Conservation (phyloP, 306 rosid genomes). For the Sechiopsis laciniata region DNA sequence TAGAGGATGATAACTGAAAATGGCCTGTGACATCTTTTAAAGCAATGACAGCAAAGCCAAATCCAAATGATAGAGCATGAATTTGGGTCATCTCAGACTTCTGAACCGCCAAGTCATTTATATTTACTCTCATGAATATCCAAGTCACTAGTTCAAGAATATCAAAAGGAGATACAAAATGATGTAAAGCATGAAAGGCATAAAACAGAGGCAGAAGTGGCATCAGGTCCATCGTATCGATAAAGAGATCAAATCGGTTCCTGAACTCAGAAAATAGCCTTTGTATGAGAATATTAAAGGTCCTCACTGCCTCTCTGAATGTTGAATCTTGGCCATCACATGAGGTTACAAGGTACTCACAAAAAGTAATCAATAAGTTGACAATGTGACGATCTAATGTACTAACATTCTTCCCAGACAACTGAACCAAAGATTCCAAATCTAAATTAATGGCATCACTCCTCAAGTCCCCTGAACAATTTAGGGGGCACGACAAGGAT, state of each 20-base stretch:
- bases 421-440: conserved; percentile 33
- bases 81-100: conserved; percentile 26
- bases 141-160: conserved; percentile 74
- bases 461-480: conserved; percentile 30
- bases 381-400: conserved; percentile 42
- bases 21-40: conserved; percentile 49
- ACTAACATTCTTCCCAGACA: conserved; percentile 41
- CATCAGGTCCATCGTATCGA: conserved; percentile 33
- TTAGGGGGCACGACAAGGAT: conserved; percentile 51
- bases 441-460: conserved; percentile 26
- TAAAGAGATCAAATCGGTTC: conserved; percentile 39
- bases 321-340: conserved; percentile 31
- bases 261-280: conserved; percentile 46
- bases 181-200: conserved; percentile 46
- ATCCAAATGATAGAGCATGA: conserved; percentile 49
- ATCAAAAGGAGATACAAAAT: conserved; percentile 61
- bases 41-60: conserved; percentile 66
- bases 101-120: conserved; percentile 32
- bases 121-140: conserved; percentile 48
- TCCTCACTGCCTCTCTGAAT: conserved; percentile 33
- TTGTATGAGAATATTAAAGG: conserved; percentile 40
- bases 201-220: conserved; percentile 41
- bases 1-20: conserved; percentile 44
- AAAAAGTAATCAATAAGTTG: conserved; percentile 51
- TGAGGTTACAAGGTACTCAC: conserved; percentile 44